Evolutionary conservation across 352 stramenopile genomes (phyloP), one percentile per base, ranked within the genome.

Genomic region (Phytophthora cactorum): DNA sequence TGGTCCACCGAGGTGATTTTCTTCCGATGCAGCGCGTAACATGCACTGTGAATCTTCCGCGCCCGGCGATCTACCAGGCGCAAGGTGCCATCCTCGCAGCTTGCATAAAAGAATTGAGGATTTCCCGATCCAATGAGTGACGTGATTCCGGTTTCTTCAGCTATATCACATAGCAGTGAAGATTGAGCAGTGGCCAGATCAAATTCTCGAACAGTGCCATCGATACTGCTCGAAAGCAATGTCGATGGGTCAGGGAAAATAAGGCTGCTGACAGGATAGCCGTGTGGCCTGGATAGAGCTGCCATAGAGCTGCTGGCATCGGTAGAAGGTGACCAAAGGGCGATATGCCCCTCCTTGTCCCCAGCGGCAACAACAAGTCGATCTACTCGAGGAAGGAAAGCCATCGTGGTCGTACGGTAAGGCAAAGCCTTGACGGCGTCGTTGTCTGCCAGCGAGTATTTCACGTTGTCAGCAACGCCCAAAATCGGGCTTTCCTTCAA

Each of bases 1-100:
- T 82, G 72, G 47, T 92, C 80, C 17, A 95, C 72, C 2, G 87
- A 90, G 56, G 92, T 91, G 28, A 92, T 73, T 64, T 82, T 88
- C 57, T 82, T 86, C 41, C 87, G 73, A 41, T 93, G 87, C 17
- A 92, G 53, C 1, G 50, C 1, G 45, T 78, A 91, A 8, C 31
- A 49, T 1, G 70, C 32, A 4, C 71, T 51, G 15, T 66, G 73
- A 11, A 43, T 27, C 2, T 32, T 56, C 5, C 34, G 15, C 9
- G 70, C 57, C 10, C 87, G 80, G 25, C 58, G 66, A 58, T 95
- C 83, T 10, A 92, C 38, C 4, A 66, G 57, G 34, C 72, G 78
- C 9, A 93, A 68, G 3, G 66, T 58, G 7, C 87, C 87, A 31
- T 92, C 76, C 5, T 86, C 72, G 39, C 75, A 77, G 51, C 78